These are phyloP conservation scores for Ascomycota sp. DNA, from an alignment of 2,329 filamentous ascomycete species.

Conservation along the genomic window DNA sequence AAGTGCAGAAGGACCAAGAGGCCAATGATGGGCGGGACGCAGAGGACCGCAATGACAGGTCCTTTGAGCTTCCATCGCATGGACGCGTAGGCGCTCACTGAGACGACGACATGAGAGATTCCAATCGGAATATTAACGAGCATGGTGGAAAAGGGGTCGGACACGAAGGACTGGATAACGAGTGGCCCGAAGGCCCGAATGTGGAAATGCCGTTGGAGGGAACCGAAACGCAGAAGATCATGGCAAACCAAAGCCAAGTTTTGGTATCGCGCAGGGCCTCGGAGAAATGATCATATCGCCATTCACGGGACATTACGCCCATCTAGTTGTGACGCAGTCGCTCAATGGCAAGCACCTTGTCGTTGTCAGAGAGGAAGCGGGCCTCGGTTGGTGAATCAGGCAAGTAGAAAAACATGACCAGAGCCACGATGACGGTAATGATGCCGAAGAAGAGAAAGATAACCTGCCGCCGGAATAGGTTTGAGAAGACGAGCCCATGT, in stretches of 20 bases:
- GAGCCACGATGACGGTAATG: constrained; percentile 25
- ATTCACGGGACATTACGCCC: constrained; percentile 29
- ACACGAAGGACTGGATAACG: constrained; percentile 38
- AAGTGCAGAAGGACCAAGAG: constrained; percentile 31
- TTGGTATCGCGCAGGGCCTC: constrained; percentile 37
- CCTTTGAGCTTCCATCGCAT: constrained; percentile 35
- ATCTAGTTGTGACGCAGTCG: constrained; percentile 32
- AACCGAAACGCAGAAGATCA: constrained; percentile 33
- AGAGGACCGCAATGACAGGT: constrained; percentile 31
- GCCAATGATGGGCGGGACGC: constrained; percentile 35
- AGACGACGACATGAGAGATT: constrained; percentile 36
- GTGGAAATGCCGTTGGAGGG: constrained; percentile 36
- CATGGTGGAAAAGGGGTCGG: constrained; percentile 33
- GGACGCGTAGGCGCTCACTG: constrained; percentile 33
- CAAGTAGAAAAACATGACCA: constrained; percentile 24
- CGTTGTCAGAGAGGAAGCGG: constrained; percentile 27
- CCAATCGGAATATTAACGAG: constrained; percentile 42
- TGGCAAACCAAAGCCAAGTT: constrained; percentile 36
- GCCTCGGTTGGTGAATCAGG: constrained; percentile 29
- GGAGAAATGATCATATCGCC: constrained; percentile 27
- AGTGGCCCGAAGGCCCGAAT: too few relatives aligned
- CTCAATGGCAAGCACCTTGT: constrained; percentile 32
- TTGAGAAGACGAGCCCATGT: too few relatives aligned
- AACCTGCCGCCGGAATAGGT: too few relatives aligned
- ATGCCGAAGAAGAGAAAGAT: constrained; percentile 34